Evolutionary conservation across 108 stramenopile genomes (phyloP).

Genomic region (Nitzschia inconspicua): DNA sequence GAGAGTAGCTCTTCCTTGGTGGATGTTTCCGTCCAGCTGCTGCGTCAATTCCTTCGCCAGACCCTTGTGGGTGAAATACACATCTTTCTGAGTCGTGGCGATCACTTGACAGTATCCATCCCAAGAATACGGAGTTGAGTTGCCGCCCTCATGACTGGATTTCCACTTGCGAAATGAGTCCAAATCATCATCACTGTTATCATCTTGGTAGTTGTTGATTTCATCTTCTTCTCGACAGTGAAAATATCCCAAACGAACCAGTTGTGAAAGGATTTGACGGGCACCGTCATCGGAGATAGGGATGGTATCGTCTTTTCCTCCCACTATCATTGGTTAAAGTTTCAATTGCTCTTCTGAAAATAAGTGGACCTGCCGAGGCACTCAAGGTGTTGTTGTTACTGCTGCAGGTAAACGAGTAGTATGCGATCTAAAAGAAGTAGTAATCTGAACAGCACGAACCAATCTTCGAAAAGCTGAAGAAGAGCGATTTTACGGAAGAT

Average conservation of each 20-base stretch:
- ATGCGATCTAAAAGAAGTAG: no score
- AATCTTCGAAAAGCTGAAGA: no score
- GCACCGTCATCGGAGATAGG: slow-evolving; percentile 7
- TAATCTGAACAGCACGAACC: no score
- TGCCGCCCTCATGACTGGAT: background rate
- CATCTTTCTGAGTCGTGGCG: no score
- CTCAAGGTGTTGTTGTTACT: no score
- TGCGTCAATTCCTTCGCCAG: background rate
- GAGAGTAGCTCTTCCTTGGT: slow-evolving; percentile 1
- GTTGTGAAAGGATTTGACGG: background rate
- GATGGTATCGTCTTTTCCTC: no score
- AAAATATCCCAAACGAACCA: background rate
- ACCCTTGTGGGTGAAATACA: background rate
- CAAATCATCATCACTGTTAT: background rate
- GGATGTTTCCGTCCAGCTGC: background rate
- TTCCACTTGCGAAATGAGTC: background rate
- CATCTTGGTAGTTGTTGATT: background rate
- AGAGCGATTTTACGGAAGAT: no score
- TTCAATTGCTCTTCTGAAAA: background rate
- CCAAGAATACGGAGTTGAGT: background rate
- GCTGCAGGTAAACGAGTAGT: no score
- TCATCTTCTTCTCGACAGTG: background rate
- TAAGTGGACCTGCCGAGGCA: no score
- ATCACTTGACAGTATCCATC: background rate
- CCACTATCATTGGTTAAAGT: background rate